Evolutionary conservation across 2,329 filamentous ascomycete species (phyloP), one percentile per base, ranked within the genome.

Genomic region (Cryphonectria japonica): DNA sequence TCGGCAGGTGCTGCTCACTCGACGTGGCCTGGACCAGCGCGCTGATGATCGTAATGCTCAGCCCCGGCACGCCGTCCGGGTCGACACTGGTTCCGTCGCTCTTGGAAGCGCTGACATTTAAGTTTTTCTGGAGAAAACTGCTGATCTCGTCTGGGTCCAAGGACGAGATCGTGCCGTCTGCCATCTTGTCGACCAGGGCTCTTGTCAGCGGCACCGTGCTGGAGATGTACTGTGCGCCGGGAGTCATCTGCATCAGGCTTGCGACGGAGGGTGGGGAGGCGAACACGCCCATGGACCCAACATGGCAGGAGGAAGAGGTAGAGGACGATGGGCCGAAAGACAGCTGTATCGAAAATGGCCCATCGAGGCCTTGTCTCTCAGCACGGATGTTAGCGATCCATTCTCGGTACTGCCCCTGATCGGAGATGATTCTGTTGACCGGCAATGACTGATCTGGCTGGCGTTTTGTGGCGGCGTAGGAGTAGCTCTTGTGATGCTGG

Each of bases 331-430:
- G n/a, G 19, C 90, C 92, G 1, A 94, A 77, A 80, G 94, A 95
- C 71, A 95, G 82, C 77, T 91, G 88, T 29, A 95, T 82, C 0
- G 84, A 85, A 76, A 91, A 93, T 0, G 90, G 88, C 0, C 85
- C 87, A 14, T 86, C 83, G 11, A 92, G 79, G 2, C 88, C 88
- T 70, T 88, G 86, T 73, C 89, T 91, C 68, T 85, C 83, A 32
- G 90, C 87, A 22, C 83, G 82, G 61, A 95, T 85, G 75, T 92
- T 93, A 74, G 88, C 89, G 34, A 90, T 84, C 88, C 92, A 95
- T 75, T 95, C 86, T 7, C 83, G 84, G 75, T 89, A 89, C 13
- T 77, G 77, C 61, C 79, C 79, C 16, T 83, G 75, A 2, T 78
- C 76, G 50, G 86, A 78, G 8, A 85, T 76, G 34, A 76, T 75